Percentiles rank a stretch among this genome's conserved stretches.
Conservation (phyloP, 2,329 filamentous ascomycete species). For the Sporothrix phasma region DNA sequence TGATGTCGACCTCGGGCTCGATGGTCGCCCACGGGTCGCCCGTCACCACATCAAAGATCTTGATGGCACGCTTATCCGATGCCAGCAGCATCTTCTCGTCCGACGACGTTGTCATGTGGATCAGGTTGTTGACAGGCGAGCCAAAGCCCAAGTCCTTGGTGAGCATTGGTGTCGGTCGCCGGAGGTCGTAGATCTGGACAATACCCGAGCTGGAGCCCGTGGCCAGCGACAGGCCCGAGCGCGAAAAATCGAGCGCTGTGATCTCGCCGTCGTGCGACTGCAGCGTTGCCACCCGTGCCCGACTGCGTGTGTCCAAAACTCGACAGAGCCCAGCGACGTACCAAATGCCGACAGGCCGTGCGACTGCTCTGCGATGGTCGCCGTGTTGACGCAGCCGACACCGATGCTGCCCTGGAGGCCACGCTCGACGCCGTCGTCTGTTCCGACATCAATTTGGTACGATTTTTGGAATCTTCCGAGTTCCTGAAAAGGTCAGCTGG, state of each 20-base stretch:
- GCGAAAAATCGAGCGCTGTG: constrained; percentile 78
- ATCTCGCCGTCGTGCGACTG: constrained; percentile 61
- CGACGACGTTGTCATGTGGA: constrained; percentile 59
- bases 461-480: constrained; percentile 88
- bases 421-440: constrained; percentile 63
- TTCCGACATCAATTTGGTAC: constrained; percentile 82
- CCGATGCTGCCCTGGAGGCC: constrained; percentile 80
- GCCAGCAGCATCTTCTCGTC: constrained; percentile 83
- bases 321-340: constrained; percentile 87
- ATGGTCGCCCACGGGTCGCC: constrained; percentile 92
- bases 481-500: constrained; percentile 36
- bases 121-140: constrained; percentile 78
- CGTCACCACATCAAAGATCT: constrained; percentile 79
- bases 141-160: constrained; percentile 96
- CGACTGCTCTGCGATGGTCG: constrained; percentile 74
- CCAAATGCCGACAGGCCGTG: constrained; percentile 91
- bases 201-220: constrained; percentile 83
- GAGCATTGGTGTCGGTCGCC: constrained; percentile 73
- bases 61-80: constrained; percentile 91
- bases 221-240: constrained; percentile 73
- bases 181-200: constrained; percentile 83
- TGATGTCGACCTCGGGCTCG: constrained; percentile 88
- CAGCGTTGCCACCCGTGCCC: constrained; percentile 69
- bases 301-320: constrained; percentile 89
- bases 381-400: constrained; percentile 78